Percentiles rank a stretch among this genome's conserved stretches.
phyloP scores from a whole-genome alignment of 371 early-diverging fungal genomes.

The Mortierella polycephala region DNA sequence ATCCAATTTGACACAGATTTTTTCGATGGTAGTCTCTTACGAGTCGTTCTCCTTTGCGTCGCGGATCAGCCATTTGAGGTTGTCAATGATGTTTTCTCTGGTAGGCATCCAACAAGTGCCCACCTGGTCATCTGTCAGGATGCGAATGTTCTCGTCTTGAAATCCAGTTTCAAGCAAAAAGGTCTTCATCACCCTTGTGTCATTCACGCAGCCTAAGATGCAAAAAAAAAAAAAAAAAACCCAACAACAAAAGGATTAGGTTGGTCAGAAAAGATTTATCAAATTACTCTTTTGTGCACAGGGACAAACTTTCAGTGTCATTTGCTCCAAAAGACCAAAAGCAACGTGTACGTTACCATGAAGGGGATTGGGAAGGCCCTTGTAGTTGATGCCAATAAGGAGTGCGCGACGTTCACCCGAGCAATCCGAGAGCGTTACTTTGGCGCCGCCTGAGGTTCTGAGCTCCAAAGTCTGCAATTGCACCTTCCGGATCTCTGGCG shows the following conservation, averaged over 20 bases:
- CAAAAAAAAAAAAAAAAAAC: background rate
- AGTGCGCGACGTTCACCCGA: slow-evolving; percentile 47
- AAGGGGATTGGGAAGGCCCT: slow-evolving; percentile 28
- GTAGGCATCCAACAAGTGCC: slow-evolving; percentile 71
- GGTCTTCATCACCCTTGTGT: slow-evolving; percentile 69
- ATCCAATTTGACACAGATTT: background rate
- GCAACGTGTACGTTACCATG: slow-evolving; percentile 26
- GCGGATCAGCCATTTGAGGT: slow-evolving; percentile 77
- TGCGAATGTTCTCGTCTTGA: slow-evolving; percentile 64
- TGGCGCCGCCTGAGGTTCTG: slow-evolving; percentile 20
- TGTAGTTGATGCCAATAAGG: slow-evolving; percentile 53
- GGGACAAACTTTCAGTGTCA: too few species aligned
- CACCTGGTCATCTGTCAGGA: slow-evolving; percentile 78
- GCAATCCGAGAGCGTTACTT: slow-evolving; percentile 30
- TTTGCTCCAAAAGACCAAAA: too few species aligned
- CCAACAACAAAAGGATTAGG: too few species aligned
- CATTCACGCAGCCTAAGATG: slow-evolving; percentile 78
- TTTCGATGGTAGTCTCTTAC: slow-evolving; percentile 37
- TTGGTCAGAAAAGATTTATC: background rate
- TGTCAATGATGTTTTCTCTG: slow-evolving; percentile 71
- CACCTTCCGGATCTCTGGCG: slow-evolving; percentile 2
- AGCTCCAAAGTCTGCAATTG: slow-evolving; percentile 14
- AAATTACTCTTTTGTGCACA: too few species aligned
- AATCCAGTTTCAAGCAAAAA: slow-evolving; percentile 65
- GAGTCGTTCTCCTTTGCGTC: slow-evolving; percentile 75